Evolutionary conservation across 371 early-diverging fungal species (phyloP).

Genomic region (Syncephalastrum sp.): DNA sequence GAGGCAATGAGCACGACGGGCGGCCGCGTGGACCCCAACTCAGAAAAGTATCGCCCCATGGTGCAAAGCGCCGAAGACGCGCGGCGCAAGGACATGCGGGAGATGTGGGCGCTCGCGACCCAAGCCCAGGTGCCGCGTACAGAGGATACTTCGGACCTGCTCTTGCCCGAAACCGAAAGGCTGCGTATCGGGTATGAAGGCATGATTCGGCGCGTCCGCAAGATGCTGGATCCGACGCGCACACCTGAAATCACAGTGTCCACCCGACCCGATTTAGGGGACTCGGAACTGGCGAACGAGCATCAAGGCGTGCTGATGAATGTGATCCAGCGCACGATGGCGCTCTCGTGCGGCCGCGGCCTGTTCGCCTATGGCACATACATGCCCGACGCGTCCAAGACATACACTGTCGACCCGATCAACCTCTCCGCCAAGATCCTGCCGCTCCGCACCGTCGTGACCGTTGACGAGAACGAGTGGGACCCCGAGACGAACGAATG

Average conservation of each 20-base stretch:
- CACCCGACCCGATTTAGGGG: slow-evolving; percentile 10
- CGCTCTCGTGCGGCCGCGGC: slow-evolving; percentile 70
- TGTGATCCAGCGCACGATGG: slow-evolving; percentile 61
- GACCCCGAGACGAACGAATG: slow-evolving; percentile 60
- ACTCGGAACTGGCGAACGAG: slow-evolving; percentile 51
- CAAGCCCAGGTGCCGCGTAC: too few species aligned
- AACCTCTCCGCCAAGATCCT: slow-evolving; percentile 60
- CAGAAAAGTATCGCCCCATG: too few species aligned
- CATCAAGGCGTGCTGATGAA: slow-evolving; percentile 49
- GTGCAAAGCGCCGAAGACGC: too few species aligned
- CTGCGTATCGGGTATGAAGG: too few species aligned
- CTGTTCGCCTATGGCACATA: slow-evolving; percentile 67
- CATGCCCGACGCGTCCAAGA: slow-evolving; percentile 51
- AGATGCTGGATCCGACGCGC: too few species aligned
- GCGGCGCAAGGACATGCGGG: too few species aligned
- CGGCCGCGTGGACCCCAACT: too few species aligned
- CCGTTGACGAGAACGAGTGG: slow-evolving; percentile 44
- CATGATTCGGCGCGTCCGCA: too few species aligned
- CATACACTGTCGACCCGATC: slow-evolving; percentile 56
- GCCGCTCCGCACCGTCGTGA: slow-evolving; percentile 56
- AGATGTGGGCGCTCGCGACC: too few species aligned
- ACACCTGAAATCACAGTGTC: too few species aligned
- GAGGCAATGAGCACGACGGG: background rate
- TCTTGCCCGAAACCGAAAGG: too few species aligned
- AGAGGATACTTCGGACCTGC: slow-evolving; percentile 1